These are phyloP conservation scores for Umbilicus rupestris DNA, from an alignment of 164 flowering plant species.

Conservation along the genomic window DNA sequence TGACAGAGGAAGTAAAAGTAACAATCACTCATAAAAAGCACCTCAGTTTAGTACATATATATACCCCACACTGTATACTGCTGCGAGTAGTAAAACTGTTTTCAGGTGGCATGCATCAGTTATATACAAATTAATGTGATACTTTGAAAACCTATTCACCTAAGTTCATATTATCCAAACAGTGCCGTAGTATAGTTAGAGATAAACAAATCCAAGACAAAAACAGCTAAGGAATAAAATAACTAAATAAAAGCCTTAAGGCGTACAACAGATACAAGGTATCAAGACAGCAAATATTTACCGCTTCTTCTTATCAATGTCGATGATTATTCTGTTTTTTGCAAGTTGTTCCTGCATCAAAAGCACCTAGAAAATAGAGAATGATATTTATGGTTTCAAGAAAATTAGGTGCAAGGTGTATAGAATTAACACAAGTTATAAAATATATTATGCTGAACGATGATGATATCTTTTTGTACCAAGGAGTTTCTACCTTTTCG, in stretches of 20 bases:
- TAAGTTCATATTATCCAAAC: background rate
- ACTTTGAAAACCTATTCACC: background rate
- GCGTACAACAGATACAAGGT: background rate
- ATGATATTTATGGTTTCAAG: background rate
- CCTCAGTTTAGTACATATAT: background rate
- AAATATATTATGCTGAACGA: background rate
- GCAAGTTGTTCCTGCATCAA: conserved; percentile 94
- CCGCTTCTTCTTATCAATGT: conserved; percentile 78
- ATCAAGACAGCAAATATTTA: conserved; percentile 11
- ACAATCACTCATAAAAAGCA: background rate
- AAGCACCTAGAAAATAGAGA: conserved; percentile 49
- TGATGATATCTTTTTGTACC: background rate
- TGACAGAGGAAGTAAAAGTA: background rate
- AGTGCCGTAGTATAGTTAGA: too few species aligned
- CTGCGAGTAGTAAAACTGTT: background rate
- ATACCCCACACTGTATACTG: background rate
- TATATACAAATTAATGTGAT: background rate
- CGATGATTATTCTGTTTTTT: conserved; percentile 86
- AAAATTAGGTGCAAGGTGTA: background rate
- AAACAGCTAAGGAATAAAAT: too few species aligned
- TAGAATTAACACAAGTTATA: background rate
- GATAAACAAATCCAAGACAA: too few species aligned
- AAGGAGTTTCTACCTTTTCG: conserved; percentile 55
- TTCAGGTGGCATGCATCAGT: background rate
- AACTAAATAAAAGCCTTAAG: too few species aligned